A percentile compares a stretch with the other conserved stretches of the same genome.
Evolutionary conservation across 2,329 filamentous ascomycete species (phyloP).

Genomic region (Venturia asperata): DNA sequence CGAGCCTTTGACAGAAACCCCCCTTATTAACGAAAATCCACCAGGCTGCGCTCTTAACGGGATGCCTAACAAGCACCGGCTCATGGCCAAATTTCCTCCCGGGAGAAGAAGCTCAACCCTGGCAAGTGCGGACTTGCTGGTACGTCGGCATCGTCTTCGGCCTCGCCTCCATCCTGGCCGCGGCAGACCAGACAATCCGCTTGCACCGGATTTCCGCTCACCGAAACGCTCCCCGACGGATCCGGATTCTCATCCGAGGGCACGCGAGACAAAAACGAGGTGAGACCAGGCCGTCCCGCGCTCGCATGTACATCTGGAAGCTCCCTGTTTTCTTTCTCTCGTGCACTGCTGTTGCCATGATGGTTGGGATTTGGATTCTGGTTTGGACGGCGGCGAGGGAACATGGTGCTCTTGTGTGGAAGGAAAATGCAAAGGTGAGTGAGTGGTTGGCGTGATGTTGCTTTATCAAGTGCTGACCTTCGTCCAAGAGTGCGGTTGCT

Average conservation of each 20-base stretch:
- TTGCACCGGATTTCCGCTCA: constrained; percentile 39
- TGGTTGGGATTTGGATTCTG: constrained; percentile 34
- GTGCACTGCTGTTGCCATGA: constrained; percentile 32
- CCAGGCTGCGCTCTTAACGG: constrained; percentile 33
- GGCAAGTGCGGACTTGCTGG: constrained; percentile 38
- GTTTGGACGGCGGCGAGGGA: constrained; percentile 32
- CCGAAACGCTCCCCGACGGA: constrained; percentile 32
- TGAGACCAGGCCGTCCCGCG: constrained; percentile 24
- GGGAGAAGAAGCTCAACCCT: constrained; percentile 33
- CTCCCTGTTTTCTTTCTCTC: constrained; percentile 34
- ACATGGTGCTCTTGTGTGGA: constrained; percentile 26
- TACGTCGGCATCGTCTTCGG: constrained; percentile 43
- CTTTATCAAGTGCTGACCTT: not conserved
- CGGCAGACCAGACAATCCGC: constrained; percentile 38
- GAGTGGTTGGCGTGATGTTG: not conserved
- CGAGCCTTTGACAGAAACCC: too few relatives aligned
- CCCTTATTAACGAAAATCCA: too few relatives aligned
- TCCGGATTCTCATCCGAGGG: constrained; percentile 32
- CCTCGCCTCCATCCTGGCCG: constrained; percentile 44
- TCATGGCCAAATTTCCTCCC: constrained; percentile 38
- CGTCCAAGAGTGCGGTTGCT: not conserved
- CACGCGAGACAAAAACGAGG: constrained; percentile 25
- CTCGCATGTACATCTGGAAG: constrained; percentile 34
- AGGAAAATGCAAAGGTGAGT: constrained; percentile 29
- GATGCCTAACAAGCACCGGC: constrained; percentile 38